Evolutionary conservation across 2,329 filamentous ascomycete species (phyloP).

Genomic region (Zelopaecilomyces penicillatus): DNA sequence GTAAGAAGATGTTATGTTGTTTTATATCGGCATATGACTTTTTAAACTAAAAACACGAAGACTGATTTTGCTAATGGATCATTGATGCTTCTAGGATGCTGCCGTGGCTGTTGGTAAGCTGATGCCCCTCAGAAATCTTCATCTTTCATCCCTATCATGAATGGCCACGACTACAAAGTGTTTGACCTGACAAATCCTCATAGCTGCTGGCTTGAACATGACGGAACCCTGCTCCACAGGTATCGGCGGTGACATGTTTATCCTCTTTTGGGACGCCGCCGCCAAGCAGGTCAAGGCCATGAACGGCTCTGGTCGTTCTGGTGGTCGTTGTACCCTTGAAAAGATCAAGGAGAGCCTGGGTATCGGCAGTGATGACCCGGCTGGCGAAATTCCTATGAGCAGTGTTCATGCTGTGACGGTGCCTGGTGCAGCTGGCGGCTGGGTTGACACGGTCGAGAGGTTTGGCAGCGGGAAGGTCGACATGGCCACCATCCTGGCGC

Average conservation of each 20-base stretch:
- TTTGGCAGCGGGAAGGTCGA: slow-evolving; percentile 83
- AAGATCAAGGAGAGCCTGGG: slow-evolving; percentile 61
- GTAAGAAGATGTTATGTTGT: slow-evolving; percentile 42
- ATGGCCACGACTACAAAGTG: no score
- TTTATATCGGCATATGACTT: not conserved
- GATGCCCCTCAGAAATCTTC: not conserved
- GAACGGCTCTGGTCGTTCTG: slow-evolving; percentile 87
- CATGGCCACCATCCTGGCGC: slow-evolving; percentile 67
- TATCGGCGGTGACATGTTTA: slow-evolving; percentile 96
- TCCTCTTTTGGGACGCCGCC: slow-evolving; percentile 80
- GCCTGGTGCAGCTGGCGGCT: slow-evolving; percentile 85
- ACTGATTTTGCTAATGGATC: not conserved
- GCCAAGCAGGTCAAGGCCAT: slow-evolving; percentile 74
- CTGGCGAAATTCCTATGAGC: slow-evolving; percentile 57
- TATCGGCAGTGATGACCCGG: slow-evolving; percentile 44
- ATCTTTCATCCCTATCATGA: no score
- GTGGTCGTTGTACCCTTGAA: slow-evolving; percentile 59
- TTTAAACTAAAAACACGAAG: not conserved
- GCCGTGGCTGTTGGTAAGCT: slow-evolving; percentile 74
- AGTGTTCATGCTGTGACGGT: slow-evolving; percentile 79
- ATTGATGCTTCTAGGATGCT: slow-evolving; percentile 58
- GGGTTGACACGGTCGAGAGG: slow-evolving; percentile 79
- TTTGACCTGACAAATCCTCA: not conserved
- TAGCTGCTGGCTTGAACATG: slow-evolving; percentile 84
- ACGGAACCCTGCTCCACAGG: slow-evolving; percentile 90